Conservation (phyloP, 768 basidiomycete genomes). For the Trametes cinnabarina region DNA sequence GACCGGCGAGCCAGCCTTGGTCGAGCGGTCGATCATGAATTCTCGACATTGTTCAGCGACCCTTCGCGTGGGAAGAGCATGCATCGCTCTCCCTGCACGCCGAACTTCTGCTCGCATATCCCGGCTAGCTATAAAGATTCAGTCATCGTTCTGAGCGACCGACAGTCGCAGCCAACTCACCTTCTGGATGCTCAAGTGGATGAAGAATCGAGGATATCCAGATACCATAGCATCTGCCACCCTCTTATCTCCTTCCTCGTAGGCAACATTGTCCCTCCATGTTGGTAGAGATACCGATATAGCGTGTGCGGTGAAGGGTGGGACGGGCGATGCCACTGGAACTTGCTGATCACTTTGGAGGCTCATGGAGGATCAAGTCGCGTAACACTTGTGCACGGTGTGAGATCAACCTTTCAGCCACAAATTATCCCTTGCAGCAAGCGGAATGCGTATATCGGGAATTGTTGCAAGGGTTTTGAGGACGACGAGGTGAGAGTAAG, state of each 20-base stretch:
- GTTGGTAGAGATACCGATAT: conserved; percentile 94
- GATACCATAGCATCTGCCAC: conserved; percentile 78
- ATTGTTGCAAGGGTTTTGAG: too few species aligned
- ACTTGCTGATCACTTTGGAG: conserved; percentile 12
- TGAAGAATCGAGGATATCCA: conserved; percentile 95
- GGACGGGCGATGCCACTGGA: conserved; percentile 51
- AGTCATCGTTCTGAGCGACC: not conserved
- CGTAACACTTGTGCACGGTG: too few species aligned
- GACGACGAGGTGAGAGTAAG: not conserved
- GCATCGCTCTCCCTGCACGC: conserved; percentile 64
- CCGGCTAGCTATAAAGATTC: conserved; percentile 60
- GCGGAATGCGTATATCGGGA: too few species aligned
- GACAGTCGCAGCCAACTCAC: conserved; percentile 42
- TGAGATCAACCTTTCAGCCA: too few species aligned
- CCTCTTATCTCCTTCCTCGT: conserved; percentile 85
- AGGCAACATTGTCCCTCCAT: conserved; percentile 88
- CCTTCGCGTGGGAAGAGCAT: conserved; percentile 72
- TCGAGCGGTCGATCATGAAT: conserved; percentile 60
- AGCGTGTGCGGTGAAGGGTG: conserved; percentile 77
- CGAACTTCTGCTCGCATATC: conserved; percentile 79
- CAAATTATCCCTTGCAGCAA: too few species aligned
- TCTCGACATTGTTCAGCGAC: conserved; percentile 73
- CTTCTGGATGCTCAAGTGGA: conserved; percentile 81
- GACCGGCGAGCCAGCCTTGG: conserved; percentile 40
- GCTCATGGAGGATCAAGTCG: not conserved